These are phyloP conservation scores for Lanzia echinophila DNA, from an alignment of 2,329 filamentous ascomycete species.

Conservation along the genomic window DNA sequence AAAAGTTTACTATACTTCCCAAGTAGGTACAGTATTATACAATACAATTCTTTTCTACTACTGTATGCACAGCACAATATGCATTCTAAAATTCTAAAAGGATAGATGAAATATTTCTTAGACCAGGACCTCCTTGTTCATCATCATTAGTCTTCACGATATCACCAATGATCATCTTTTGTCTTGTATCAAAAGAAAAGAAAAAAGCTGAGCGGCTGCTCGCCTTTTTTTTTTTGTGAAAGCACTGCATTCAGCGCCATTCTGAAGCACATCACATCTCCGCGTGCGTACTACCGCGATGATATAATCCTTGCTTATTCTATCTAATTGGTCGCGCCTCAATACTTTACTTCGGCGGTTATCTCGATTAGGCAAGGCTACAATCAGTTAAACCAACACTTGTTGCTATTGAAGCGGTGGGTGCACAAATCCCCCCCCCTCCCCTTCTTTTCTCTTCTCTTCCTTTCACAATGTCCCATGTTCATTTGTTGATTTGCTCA, in stretches of 20 bases:
- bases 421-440: background rate
- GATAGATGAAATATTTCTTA: too few species aligned
- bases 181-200: background rate
- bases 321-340: slow-evolving; percentile 23
- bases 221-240: slow-evolving; percentile 15
- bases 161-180: background rate
- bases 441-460: too few species aligned
- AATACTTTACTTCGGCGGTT: slow-evolving; percentile 26
- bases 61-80: too few species aligned
- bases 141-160: background rate
- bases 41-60: too few species aligned
- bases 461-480: too few species aligned
- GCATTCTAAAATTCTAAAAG: too few species aligned
- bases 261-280: slow-evolving; percentile 26
- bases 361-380: slow-evolving; percentile 30
- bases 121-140: slow-evolving; percentile 7
- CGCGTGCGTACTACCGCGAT: slow-evolving; percentile 24
- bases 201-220: slow-evolving; percentile 23
- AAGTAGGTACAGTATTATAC: too few species aligned
- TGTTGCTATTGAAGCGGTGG: background rate
- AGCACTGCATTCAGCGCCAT: slow-evolving; percentile 20
- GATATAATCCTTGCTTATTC: slow-evolving; percentile 18
- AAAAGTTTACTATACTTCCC: too few species aligned
- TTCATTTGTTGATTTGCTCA: too few species aligned
- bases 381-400: slow-evolving; percentile 13